These are phyloP conservation scores for Beauveria medogensis DNA, from an alignment of 2,329 filamentous ascomycete species.

Conservation along the genomic window DNA sequence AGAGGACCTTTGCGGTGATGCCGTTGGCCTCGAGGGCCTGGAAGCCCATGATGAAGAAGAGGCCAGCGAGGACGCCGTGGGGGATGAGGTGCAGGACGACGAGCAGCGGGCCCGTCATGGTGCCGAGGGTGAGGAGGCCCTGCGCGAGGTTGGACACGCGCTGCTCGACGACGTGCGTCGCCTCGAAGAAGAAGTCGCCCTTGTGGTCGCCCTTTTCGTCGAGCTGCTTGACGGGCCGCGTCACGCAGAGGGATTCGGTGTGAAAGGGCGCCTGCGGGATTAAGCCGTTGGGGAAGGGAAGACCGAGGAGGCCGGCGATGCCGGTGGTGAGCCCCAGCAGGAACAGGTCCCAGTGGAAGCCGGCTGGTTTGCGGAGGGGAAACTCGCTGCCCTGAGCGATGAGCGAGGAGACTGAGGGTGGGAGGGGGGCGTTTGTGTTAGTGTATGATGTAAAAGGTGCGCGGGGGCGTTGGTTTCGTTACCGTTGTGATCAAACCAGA, in stretches of 20 bases:
- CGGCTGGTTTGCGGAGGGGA: slow-evolving; percentile 69
- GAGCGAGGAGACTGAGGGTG: slow-evolving; percentile 59
- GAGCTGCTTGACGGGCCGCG: slow-evolving; percentile 40
- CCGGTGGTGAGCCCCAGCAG: slow-evolving; percentile 72
- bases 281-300: slow-evolving; percentile 75
- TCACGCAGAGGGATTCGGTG: slow-evolving; percentile 70
- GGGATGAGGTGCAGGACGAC: slow-evolving; percentile 70
- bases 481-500: slow-evolving; percentile 89
- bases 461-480: slow-evolving; percentile 16
- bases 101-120: slow-evolving; percentile 69
- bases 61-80: slow-evolving; percentile 68
- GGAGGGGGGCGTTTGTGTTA: not conserved
- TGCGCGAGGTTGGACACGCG: slow-evolving; percentile 71
- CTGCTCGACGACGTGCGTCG: slow-evolving; percentile 66
- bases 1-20: slow-evolving; percentile 67
- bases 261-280: slow-evolving; percentile 81
- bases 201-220: slow-evolving; percentile 49
- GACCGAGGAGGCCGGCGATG: slow-evolving; percentile 64
- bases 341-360: slow-evolving; percentile 82
- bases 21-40: slow-evolving; percentile 71
- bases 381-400: slow-evolving; percentile 80
- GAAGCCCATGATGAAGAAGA: slow-evolving; percentile 81
- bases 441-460: too few species aligned
- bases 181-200: slow-evolving; percentile 43
- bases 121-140: slow-evolving; percentile 68